Conservation (phyloP, 2,329 filamentous ascomycete genomes). For the Clarireedia homoeocarpa region DNA sequence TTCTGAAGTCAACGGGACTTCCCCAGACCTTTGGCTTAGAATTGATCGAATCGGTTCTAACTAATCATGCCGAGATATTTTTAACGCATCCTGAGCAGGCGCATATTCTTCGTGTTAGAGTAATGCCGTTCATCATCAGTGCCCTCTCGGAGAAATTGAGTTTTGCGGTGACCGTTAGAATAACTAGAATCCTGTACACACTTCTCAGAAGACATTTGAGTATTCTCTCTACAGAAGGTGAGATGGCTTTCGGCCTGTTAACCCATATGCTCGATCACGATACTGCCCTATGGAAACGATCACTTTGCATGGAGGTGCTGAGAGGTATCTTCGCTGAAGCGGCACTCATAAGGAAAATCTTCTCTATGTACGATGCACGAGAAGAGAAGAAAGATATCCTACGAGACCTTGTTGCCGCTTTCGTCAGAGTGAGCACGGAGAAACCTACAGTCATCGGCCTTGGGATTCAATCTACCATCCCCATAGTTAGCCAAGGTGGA, state of each 20-base stretch:
- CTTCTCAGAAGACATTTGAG: conserved; percentile 71
- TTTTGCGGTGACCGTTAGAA: conserved; percentile 75
- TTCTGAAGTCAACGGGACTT: conserved; percentile 69
- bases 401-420: conserved; percentile 73
- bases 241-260: conserved; percentile 71
- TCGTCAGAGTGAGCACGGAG: conserved; percentile 89
- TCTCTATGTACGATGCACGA: conserved; percentile 67
- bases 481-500: conserved; percentile 51
- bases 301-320: conserved; percentile 86
- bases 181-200: conserved; percentile 76
- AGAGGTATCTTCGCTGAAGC: conserved; percentile 78
- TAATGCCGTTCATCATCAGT: conserved; percentile 78
- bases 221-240: conserved; percentile 69
- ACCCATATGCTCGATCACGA: conserved; percentile 87
- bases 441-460: conserved; percentile 85
- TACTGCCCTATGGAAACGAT: conserved; percentile 74
- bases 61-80: conserved; percentile 78
- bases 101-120: conserved; percentile 64
- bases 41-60: conserved; percentile 82
- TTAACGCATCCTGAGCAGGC: conserved; percentile 71
- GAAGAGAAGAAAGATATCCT: conserved; percentile 69
- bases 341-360: conserved; percentile 70
- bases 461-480: conserved; percentile 79
- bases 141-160: conserved; percentile 69
- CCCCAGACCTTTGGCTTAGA: conserved; percentile 82